Conservation (phyloP, 2,329 filamentous ascomycete species). For the Alternaria novae-zelandiae region DNA sequence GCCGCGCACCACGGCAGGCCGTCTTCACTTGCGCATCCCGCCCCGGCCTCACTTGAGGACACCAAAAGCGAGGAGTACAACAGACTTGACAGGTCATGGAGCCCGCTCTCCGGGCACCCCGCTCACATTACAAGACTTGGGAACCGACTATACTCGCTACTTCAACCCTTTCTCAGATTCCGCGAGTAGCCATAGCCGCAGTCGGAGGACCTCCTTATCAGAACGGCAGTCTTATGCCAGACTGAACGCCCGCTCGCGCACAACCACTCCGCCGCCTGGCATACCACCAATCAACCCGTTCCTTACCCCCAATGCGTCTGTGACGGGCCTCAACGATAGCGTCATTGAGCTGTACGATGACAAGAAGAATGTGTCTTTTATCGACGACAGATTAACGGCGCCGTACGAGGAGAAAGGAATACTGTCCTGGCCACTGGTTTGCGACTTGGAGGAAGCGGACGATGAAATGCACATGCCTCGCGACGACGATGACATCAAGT, state of each 20-base stretch:
- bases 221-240: slow-evolving; percentile 15
- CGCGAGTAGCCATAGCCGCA: slow-evolving; percentile 28
- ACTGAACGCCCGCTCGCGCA: slow-evolving; percentile 12
- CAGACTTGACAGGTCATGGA: slow-evolving; percentile 20
- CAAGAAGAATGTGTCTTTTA: slow-evolving; percentile 46
- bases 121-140: slow-evolving; percentile 39
- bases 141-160: slow-evolving; percentile 46
- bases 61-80: slow-evolving; percentile 21
- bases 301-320: slow-evolving; percentile 37
- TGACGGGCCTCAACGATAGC: slow-evolving; percentile 30
- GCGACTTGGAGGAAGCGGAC: slow-evolving; percentile 59
- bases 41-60: slow-evolving; percentile 20
- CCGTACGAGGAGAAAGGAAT: slow-evolving; percentile 53
- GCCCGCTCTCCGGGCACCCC: slow-evolving; percentile 22
- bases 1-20: slow-evolving; percentile 1
- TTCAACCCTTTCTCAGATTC: slow-evolving; percentile 42
- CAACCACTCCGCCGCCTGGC: slow-evolving; percentile 22
- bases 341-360: slow-evolving; percentile 27
- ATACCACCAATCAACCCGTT: slow-evolving; percentile 30
- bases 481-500: slow-evolving; percentile 56
- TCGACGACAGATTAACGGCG: slow-evolving; percentile 57
- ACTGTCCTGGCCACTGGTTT: slow-evolving; percentile 54
- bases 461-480: slow-evolving; percentile 62
- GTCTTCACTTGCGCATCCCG: slow-evolving; percentile 11
- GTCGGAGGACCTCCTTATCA: slow-evolving; percentile 27